Evolutionary conservation across 805 yeast species (phyloP).

Genomic region (Wickerhamomyces silvicola): DNA sequence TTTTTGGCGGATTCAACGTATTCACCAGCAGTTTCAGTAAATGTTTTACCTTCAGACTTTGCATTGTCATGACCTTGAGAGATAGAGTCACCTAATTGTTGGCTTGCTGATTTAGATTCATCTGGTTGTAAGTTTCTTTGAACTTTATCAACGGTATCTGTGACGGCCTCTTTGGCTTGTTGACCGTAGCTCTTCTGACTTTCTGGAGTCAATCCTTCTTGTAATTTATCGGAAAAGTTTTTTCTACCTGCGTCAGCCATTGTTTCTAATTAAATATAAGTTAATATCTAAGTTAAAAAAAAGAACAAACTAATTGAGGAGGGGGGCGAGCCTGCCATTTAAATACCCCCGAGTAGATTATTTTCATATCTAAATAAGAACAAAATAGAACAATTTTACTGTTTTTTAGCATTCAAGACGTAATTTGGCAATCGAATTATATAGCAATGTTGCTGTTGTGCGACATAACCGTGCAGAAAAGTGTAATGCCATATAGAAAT

Average conservation of each 20-base stretch:
- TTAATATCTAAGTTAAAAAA: not conserved
- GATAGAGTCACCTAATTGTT: slow-evolving; percentile 60
- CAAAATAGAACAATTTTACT: too few relatives aligned
- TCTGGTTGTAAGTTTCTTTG: slow-evolving; percentile 60
- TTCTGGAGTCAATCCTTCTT: slow-evolving; percentile 67
- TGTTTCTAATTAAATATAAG: slow-evolving; percentile 5
- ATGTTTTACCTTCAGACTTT: slow-evolving; percentile 30
- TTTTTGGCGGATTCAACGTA: slow-evolving; percentile 52
- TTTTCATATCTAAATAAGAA: too few relatives aligned
- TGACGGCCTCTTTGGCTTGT: slow-evolving; percentile 63
- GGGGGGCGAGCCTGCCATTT: too few relatives aligned
- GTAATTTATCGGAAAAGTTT: slow-evolving; percentile 58
- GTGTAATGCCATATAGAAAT: too few relatives aligned
- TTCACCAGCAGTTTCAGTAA: slow-evolving; percentile 50
- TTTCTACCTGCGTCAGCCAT: slow-evolving; percentile 66
- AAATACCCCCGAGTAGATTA: too few relatives aligned
- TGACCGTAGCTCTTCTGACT: slow-evolving; percentile 57
- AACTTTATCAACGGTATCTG: slow-evolving; percentile 60
- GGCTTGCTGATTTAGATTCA: slow-evolving; percentile 59
- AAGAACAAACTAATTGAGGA: not conserved
- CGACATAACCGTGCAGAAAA: too few relatives aligned
- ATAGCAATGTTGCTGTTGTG: too few relatives aligned
- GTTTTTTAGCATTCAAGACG: too few relatives aligned
- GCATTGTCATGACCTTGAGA: slow-evolving; percentile 50
- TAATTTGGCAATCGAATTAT: too few relatives aligned